A percentile compares a stretch with the other conserved stretches of the same genome.
Conservation (phyloP, 164 flowering plant species). For the Macadamia integrifolia region DNA sequence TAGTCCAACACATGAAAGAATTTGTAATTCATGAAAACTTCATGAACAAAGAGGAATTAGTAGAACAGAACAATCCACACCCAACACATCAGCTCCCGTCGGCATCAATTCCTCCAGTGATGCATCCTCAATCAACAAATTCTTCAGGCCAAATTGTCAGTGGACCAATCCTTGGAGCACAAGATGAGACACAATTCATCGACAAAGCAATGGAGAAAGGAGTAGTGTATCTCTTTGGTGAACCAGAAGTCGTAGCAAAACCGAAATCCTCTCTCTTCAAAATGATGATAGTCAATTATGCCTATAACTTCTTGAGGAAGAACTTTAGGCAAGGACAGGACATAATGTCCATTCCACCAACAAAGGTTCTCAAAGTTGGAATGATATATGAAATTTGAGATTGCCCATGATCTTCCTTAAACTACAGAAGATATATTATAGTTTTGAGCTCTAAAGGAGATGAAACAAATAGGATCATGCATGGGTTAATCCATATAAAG, state of each 20-base stretch:
- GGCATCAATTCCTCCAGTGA: too few relatives aligned
- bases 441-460: too few relatives aligned
- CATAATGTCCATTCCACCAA: too few relatives aligned
- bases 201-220: conserved; percentile 29
- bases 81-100: too few relatives aligned
- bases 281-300: conserved; percentile 50
- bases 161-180: conserved; percentile 15
- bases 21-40: conserved; percentile 43
- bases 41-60: conserved; percentile 24
- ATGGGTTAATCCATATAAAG: too few relatives aligned
- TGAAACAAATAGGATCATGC: too few relatives aligned
- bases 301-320: conserved; percentile 38
- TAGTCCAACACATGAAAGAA: conserved; percentile 48
- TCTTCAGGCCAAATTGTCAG: conserved; percentile 21
- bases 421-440: too few relatives aligned
- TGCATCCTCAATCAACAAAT: conserved; percentile 1
- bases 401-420: too few relatives aligned
- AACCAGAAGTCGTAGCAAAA: conserved; percentile 62
- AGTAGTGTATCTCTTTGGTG: conserved; percentile 62
- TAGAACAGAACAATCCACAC: too few relatives aligned
- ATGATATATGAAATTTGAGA: conserved; percentile 2
- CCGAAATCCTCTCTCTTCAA: conserved; percentile 41
- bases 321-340: too few relatives aligned
- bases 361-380: too few relatives aligned
- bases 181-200: conserved; percentile 47